Base-by-base conservation (phyloP, 805 yeast species). In the Suhomyces prunicola region DNA sequence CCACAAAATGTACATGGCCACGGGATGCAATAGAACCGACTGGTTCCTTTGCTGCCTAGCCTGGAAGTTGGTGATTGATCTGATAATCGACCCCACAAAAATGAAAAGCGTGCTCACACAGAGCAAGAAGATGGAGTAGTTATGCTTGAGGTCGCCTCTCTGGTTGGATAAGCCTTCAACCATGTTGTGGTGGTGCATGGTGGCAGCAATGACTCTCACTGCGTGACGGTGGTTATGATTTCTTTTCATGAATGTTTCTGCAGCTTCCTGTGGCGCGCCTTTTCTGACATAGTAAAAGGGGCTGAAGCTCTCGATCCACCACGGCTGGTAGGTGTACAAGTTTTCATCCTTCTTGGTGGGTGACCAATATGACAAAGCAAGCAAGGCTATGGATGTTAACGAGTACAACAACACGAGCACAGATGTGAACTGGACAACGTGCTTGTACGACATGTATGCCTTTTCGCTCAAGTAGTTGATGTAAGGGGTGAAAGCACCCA, bases 291-390 rank as follows among this genome's bases (percentile, higher is more conserved):
- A 87, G 67, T 87, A 88, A 47, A 73, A 69, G n/a, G 85, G 77
- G 24, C 71, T 62, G 58, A 87, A 86, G 5, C 82, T 77, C 65
- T 84, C 83, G 61, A 88, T 83, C 94, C 94, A 88, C 80, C 86
- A 85, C 41, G 94, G 90, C 64, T 84, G 88, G 65, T 82, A 87
- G 57, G 84, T 83, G 60, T 80, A 77, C 39, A 85, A 73, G 41
- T 70, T 64, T 55, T 76, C 77, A 54, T 82, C 83, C 39, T 68
- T 71, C 31, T 70, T 54, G 5, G 88, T 81, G 15, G 90, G 84
- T 56, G 79, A 79, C 60, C 84, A 69, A 60, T 72, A 87, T 1
- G 91, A 82, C 44, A 79, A 64, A 0, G 63, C 62, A 24, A 85
- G 70, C 60, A 87, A 73, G 6, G 62, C 46, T 46, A 82, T 62